Percentiles rank a stretch among this genome's conserved stretches.
Evolutionary conservation across 2,329 filamentous ascomycete genomes (phyloP).

Genomic region (Herpotrichia juniperi): DNA sequence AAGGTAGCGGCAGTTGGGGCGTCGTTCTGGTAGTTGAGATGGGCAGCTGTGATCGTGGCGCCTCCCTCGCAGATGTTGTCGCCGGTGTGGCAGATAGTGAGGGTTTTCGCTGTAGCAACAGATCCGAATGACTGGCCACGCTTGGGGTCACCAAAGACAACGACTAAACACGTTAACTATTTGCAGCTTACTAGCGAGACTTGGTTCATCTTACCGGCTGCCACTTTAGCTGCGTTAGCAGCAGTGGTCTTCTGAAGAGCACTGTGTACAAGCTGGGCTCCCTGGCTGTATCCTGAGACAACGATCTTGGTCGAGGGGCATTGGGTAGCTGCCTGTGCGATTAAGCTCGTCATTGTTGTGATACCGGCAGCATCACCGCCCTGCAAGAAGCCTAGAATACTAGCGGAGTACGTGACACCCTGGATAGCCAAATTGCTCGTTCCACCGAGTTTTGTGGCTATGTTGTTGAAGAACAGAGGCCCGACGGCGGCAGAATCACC

Average conservation of each 20-base stretch:
- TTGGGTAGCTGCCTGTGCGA: slow-evolving; percentile 24
- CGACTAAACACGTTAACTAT: slow-evolving; percentile 20
- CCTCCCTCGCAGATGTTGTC: slow-evolving; percentile 41
- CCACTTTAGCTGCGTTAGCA: slow-evolving; percentile 24
- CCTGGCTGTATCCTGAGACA: slow-evolving; percentile 43
- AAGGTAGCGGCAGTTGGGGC: slow-evolving; percentile 25
- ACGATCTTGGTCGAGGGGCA: slow-evolving; percentile 40
- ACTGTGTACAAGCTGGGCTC: slow-evolving; percentile 52
- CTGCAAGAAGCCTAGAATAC: slow-evolving; percentile 50
- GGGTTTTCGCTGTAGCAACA: slow-evolving; percentile 34
- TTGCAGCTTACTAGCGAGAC: neutral
- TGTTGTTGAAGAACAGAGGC: slow-evolving; percentile 56
- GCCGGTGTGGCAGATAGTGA: slow-evolving; percentile 43
- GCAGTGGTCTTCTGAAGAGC: slow-evolving; percentile 42
- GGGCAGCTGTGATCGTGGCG: slow-evolving; percentile 22
- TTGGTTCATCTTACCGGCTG: slow-evolving; percentile 22
- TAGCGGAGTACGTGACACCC: slow-evolving; percentile 60
- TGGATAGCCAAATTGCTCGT: slow-evolving; percentile 56
- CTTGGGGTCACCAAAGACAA: slow-evolving; percentile 47
- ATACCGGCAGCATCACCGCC: slow-evolving; percentile 54
- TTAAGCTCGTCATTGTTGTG: slow-evolving; percentile 49
- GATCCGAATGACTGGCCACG: slow-evolving; percentile 35
- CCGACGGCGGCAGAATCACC: slow-evolving; percentile 51
- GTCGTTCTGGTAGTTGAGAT: slow-evolving; percentile 29
- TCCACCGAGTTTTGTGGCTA: slow-evolving; percentile 49